These are phyloP conservation scores for Pestalotiopsis fici DNA, from an alignment of 2,329 filamentous ascomycete species.

Conservation along the genomic window DNA sequence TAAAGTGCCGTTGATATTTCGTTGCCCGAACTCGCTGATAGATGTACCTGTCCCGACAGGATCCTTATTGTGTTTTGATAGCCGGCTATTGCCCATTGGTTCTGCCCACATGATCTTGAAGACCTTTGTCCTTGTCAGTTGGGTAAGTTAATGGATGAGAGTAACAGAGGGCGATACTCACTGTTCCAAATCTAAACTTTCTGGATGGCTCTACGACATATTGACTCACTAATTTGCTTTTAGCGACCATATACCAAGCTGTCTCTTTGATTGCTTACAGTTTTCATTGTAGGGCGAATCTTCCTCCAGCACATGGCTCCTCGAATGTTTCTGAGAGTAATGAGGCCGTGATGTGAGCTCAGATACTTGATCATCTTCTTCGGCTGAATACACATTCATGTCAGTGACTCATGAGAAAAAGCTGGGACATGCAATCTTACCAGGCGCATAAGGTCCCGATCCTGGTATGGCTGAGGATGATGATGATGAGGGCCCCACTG, in stretches of 20 bases:
- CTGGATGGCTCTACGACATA: neutral
- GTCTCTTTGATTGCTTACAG: neutral
- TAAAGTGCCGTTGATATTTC: neutral
- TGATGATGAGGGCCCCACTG: neutral
- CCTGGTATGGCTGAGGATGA: neutral
- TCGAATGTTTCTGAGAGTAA: neutral
- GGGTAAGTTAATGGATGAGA: neutral
- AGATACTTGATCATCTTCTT: neutral
- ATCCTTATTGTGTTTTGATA: neutral
- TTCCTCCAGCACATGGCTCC: neutral
- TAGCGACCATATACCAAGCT: neutral
- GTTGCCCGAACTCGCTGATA: neutral
- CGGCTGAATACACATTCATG: neutral
- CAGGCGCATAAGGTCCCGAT: neutral
- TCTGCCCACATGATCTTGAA: constrained; percentile 50
- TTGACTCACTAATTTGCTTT: neutral
- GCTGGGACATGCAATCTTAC: neutral
- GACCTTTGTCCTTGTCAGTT: neutral
- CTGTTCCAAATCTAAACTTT: neutral
- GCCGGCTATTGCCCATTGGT: constrained; percentile 35
- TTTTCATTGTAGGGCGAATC: neutral
- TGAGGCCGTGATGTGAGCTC: neutral
- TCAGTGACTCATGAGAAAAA: neutral
- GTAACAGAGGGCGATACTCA: neutral
- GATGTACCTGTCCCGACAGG: neutral